Conservation (phyloP, 192 early-diverging fungal species). For the Cetraspora pellucida region DNA sequence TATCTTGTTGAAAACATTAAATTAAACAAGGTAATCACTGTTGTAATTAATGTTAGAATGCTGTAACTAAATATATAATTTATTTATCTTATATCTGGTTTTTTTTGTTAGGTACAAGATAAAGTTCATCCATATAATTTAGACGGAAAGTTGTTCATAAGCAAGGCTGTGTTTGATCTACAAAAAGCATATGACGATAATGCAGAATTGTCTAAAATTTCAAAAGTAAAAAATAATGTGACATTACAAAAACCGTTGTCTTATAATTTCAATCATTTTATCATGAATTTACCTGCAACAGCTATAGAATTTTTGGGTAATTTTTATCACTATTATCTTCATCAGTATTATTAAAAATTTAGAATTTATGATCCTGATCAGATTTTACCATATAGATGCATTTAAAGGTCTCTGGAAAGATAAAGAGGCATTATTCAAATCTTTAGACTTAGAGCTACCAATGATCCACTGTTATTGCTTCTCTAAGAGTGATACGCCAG, state of each 20-base stretch:
- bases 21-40: constrained; percentile 74
- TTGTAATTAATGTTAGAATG: neutral
- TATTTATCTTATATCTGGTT: neutral
- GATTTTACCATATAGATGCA: constrained; percentile 59
- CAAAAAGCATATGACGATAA: constrained; percentile 42
- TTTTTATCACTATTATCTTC: neutral
- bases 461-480: constrained; percentile 96
- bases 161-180: constrained; percentile 69
- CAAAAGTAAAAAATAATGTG: constrained; percentile 19
- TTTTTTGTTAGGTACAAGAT: constrained; percentile 52
- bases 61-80: neutral
- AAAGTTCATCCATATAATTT: constrained; percentile 78
- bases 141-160: constrained; percentile 91
- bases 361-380: neutral
- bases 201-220: constrained; percentile 28
- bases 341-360: neutral
- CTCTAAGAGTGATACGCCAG: constrained; percentile 73
- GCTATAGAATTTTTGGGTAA: constrained; percentile 93
- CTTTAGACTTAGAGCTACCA: constrained; percentile 62
- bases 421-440: constrained; percentile 48
- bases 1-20: constrained; percentile 80
- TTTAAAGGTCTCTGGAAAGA: constrained; percentile 80
- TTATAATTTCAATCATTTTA: constrained; percentile 88
- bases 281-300: constrained; percentile 98
- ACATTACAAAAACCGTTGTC: constrained; percentile 33